Evolutionary conservation across 176 grass and related monocot genomes (phyloP), one percentile per base, ranked within the genome.

Genomic region (Ensete ventricosum): DNA sequence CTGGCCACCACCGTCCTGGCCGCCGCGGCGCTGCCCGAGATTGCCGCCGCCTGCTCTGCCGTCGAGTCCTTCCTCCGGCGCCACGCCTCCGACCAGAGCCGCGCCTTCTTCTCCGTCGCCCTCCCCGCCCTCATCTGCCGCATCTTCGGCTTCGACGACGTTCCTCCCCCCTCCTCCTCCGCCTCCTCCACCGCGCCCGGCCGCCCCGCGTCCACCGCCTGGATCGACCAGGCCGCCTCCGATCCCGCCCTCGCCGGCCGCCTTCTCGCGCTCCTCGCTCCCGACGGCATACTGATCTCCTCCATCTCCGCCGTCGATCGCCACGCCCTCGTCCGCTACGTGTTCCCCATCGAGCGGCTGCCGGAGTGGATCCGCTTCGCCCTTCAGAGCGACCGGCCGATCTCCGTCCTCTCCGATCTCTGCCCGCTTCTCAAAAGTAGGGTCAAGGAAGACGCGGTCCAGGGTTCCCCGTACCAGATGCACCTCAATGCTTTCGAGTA

Each of bases 401-500:
- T 53, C 76, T 71, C 84, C 29, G 68, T 73, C 58, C 43, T 82
- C 23, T 20, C 81, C 67, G 70, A 78, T 55, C 23, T 85, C 34
- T 91, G 86, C 71, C 85, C 86, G 60, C 82, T 99, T 43, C 85
- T 93, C 43, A 76, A 73, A 1, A 54, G 78, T 14, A 80, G 88
- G 64, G 78, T 94, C 67, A 84, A 79, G 79, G 81, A 83, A 64
- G 81, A 87, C 24, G 22, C 71, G 19, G 69, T 81, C 76, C 81
- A 89, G 57, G 74, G 73, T 53, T 64, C 68, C 21, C 60, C 43
- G 34, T 22, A 67, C 54, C 81, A 83, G 34, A 74, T 99, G 14
- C 88, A 94, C 66, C 86, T 99, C 67, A 89, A 88, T 16, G 82
- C 91, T 23, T 83, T 94, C 55, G 86, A 99, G 74, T 99, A 99